Evolutionary conservation across 305 asterid species (phyloP), one percentile per base, ranked within the genome.

Genomic region (Fraxinus paxiana): DNA sequence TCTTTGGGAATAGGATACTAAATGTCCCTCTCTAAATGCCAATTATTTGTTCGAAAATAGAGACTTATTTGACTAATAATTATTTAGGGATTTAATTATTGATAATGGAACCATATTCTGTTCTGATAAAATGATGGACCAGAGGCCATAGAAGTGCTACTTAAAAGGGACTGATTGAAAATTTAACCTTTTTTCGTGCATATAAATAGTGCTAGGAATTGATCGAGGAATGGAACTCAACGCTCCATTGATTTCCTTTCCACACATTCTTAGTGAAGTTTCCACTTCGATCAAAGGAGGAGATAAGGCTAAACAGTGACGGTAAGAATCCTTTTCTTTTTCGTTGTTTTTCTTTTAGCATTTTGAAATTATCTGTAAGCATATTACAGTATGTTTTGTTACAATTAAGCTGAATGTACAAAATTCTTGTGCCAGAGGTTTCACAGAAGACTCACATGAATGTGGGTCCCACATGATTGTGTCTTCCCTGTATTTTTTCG

Each of bases 1-100:
- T 59, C 61, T 81, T 67, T 75, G 81, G 82, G 85, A 41, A 84
- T 77, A 73, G 10, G 84, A 81, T 77, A 15, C 84, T 84, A 31
- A 41, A 61, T 84, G 82, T 79, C 79, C 82, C 80, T 79, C 79
- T 76, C 73, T 51, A 12, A 76, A 4, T 67, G 73, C 20, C 37
- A 13, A 75, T 17, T 28, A 30, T 75, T 9, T 54, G 15, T 26
- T 5, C 18, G 0, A 9, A 69, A 75, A 20, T 48, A 48, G 22
- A 63, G 65, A 67, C 8, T 65, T 67, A 67, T 71, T 84, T 79
- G 79, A 80, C 38, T 73, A 6, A 34, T 73, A 80, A 26, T 26
- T 26, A 26, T 26, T 26, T 26, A 26, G 30, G 30, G 30, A 26
- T 0, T 26, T 26, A 26, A 26, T 26, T 26, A 26, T 26, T 26